Evolutionary conservation across 2,329 filamentous ascomycete species (phyloP).

Genomic region (Ophiostoma himal-ulmi): DNA sequence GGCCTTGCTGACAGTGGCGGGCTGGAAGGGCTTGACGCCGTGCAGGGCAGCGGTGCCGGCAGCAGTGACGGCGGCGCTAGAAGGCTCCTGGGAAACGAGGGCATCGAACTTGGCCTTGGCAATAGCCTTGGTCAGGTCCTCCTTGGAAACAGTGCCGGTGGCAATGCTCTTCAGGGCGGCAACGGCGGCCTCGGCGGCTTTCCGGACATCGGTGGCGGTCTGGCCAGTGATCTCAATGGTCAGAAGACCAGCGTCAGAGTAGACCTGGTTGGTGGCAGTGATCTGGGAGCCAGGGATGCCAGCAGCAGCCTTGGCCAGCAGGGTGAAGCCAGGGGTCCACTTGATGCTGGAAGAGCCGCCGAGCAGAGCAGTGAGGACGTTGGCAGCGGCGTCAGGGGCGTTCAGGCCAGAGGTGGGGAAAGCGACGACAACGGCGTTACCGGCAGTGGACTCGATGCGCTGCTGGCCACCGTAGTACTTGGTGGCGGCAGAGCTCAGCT

Average conservation of each 20-base stretch:
- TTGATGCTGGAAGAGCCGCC: constrained; percentile 90
- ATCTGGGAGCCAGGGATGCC: constrained; percentile 61
- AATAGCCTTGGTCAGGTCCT: constrained; percentile 85
- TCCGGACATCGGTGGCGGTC: constrained; percentile 63
- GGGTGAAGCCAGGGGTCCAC: constrained; percentile 89
- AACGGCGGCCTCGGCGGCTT: constrained; percentile 69
- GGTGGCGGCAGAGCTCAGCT: constrained; percentile 54
- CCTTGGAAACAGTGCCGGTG: constrained; percentile 67
- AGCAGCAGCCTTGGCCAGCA: constrained; percentile 72
- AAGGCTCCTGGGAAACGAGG: constrained; percentile 73
- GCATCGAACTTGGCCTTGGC: constrained; percentile 91
- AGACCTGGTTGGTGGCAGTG: constrained; percentile 70
- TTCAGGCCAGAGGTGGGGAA: constrained; percentile 84
- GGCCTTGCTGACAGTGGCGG: constrained; percentile 65
- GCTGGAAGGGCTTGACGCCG: constrained; percentile 75
- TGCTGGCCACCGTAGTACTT: constrained; percentile 97
- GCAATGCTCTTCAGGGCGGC: constrained; percentile 78
- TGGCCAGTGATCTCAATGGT: constrained; percentile 70
- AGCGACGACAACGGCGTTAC: constrained; percentile 81
- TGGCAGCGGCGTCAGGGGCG: constrained; percentile 81
- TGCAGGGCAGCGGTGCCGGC: constrained; percentile 81
- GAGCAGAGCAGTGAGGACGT: constrained; percentile 80
- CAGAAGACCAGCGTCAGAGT: constrained; percentile 91
- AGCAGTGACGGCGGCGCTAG: constrained; percentile 69
- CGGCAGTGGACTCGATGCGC: constrained; percentile 68